These are phyloP conservation scores for Anisodus acutangulus DNA, from an alignment of 257 asterid genomes.

Conservation along the genomic window DNA sequence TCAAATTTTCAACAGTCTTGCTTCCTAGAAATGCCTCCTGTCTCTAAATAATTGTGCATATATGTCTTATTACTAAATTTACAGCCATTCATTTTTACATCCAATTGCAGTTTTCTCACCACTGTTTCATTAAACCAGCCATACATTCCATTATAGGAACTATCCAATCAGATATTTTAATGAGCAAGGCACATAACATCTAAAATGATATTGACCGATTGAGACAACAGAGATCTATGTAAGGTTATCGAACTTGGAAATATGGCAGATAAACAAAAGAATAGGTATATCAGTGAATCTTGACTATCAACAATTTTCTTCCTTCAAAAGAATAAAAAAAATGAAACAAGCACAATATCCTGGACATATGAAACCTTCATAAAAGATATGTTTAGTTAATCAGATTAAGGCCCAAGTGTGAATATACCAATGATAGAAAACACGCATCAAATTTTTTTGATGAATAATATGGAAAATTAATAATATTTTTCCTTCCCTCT, in stretches of 20 bases:
- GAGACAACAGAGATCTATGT: neutral
- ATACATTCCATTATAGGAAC: neutral
- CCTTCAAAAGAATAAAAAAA: neutral
- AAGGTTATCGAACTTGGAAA: neutral
- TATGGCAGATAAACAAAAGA: neutral
- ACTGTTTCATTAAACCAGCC: slow-evolving; percentile 18
- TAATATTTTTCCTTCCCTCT: neutral
- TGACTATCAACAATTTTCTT: neutral
- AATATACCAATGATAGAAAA: neutral
- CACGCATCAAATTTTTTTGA: neutral
- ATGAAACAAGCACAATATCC: neutral
- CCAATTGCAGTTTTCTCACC: neutral
- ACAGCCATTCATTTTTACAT: neutral
- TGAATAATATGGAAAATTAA: neutral
- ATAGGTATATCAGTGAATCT: neutral
- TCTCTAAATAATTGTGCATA: neutral
- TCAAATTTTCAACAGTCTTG: too few relatives aligned
- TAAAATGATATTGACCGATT: neutral
- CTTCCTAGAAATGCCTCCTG: neutral
- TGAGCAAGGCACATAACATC: neutral
- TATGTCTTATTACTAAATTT: neutral
- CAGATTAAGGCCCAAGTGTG: neutral
- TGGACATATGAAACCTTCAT: neutral
- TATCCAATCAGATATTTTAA: neutral
- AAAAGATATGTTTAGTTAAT: neutral